Percentiles rank a stretch among this genome's conserved stretches.
Conservation (phyloP, 345 rosid species). For the Linum usitatissimum region DNA sequence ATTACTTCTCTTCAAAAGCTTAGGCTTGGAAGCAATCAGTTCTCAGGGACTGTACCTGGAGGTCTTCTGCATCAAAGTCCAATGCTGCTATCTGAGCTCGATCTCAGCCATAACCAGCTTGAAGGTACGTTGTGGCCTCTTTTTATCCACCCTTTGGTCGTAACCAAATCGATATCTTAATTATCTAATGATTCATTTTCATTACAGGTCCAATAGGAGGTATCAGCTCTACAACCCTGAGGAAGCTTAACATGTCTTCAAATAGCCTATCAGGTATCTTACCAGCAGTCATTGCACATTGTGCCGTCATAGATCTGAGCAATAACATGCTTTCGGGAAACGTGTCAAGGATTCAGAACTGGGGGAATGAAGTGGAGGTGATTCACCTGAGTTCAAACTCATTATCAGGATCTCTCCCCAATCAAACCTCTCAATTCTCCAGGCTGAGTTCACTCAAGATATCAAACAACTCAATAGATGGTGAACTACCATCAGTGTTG, state of each 20-base stretch:
- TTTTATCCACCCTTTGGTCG: background rate
- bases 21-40: conserved; percentile 54
- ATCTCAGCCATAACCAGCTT: conserved; percentile 69
- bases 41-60: conserved; percentile 55
- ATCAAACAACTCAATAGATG: conserved; percentile 58
- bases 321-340: conserved; percentile 59
- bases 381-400: conserved; percentile 66
- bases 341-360: conserved; percentile 54
- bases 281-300: conserved; percentile 51
- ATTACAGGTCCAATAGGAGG: conserved; percentile 65
- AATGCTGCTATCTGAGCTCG: conserved; percentile 65
- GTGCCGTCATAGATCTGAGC: conserved; percentile 67
- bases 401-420: conserved; percentile 52
- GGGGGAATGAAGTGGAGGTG: conserved; percentile 74
- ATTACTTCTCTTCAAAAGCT: conserved; percentile 67
- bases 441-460: conserved; percentile 51
- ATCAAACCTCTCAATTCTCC: conserved; percentile 59
- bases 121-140: conserved; percentile 38
- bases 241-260: conserved; percentile 65
- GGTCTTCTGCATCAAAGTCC: conserved; percentile 67
- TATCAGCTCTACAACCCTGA: conserved; percentile 61
- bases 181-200: conserved; percentile 2
- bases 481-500: conserved; percentile 48
- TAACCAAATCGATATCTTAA: background rate
- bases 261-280: conserved; percentile 61